Conservation (phyloP, 2,329 filamentous ascomycete species). For the Fragosphaeria purpurea region DNA sequence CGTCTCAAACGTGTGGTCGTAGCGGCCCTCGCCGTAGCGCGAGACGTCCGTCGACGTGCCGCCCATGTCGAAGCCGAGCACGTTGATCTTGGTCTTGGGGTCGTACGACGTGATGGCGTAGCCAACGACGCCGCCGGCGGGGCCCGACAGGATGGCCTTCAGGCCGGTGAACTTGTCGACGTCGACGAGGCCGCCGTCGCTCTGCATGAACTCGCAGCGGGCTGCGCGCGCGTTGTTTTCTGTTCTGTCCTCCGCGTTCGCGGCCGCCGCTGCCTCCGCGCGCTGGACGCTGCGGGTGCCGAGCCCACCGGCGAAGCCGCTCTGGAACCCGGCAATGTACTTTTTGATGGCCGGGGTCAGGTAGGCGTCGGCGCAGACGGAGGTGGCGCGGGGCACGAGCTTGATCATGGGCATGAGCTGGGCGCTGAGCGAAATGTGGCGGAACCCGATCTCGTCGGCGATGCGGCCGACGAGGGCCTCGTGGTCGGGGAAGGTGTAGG, state of each 20-base stretch:
- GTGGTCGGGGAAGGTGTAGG: conserved; percentile 82
- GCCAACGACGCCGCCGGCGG: conserved; percentile 86
- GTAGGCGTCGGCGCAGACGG: conserved; percentile 71
- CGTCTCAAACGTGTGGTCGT: conserved; percentile 91
- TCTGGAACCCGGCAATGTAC: conserved; percentile 64
- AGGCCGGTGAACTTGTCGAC: conserved; percentile 76
- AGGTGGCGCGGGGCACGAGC: conserved; percentile 63
- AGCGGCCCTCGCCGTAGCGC: conserved; percentile 71
- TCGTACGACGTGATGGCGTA: conserved; percentile 91
- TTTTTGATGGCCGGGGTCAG: conserved; percentile 69
- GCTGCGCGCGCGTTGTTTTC: conserved; percentile 43
- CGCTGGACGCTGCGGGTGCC: conserved; percentile 65
- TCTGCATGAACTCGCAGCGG: conserved; percentile 92
- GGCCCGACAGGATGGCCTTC: conserved; percentile 76
- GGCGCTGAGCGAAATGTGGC: conserved; percentile 71
- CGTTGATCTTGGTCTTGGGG: conserved; percentile 65
- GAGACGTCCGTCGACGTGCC: conserved; percentile 90
- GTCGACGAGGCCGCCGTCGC: conserved; percentile 64
- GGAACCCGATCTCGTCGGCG: conserved; percentile 70
- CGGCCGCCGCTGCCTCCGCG: conserved; percentile 45
- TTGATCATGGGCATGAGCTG: conserved; percentile 89
- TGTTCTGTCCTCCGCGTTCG: conserved; percentile 28
- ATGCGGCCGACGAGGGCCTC: conserved; percentile 68
- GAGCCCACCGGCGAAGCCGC: conserved; percentile 70
- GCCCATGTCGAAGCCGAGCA: conserved; percentile 95